phyloP scores from a whole-genome alignment of 2,329 filamentous ascomycete species.

The Sphaerulina vaccinii region DNA sequence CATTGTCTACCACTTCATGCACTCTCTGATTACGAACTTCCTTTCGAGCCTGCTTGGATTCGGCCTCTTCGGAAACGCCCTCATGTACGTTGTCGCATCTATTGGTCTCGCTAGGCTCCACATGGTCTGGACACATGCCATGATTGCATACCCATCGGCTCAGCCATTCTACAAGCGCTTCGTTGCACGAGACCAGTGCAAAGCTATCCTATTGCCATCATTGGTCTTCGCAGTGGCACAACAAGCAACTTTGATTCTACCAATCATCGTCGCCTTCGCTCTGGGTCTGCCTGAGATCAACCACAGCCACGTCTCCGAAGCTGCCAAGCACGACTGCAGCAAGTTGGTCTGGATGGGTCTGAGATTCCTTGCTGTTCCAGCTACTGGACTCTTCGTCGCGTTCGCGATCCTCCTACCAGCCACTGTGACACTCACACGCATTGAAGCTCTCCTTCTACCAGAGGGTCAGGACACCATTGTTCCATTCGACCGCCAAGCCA shows the following conservation, averaged over 20 bases:
- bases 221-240: conserved; percentile 61
- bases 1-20: conserved; percentile 38
- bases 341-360: conserved; percentile 43
- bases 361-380: conserved; percentile 38
- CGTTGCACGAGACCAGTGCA: conserved; percentile 63
- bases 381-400: conserved; percentile 49
- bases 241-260: conserved; percentile 50
- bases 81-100: conserved; percentile 58
- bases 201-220: conserved; percentile 67
- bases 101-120: conserved; percentile 66
- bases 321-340: conserved; percentile 28
- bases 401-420: conserved; percentile 75
- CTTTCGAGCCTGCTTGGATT: conserved; percentile 43
- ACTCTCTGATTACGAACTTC: conserved; percentile 31
- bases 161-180: conserved; percentile 67
- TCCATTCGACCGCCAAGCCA: conserved; percentile 80
- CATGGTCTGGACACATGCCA: conserved; percentile 80
- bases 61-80: conserved; percentile 43
- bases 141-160: conserved; percentile 69
- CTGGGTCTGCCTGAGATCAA: conserved; percentile 45
- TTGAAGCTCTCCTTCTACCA: conserved; percentile 83
- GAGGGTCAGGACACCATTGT: conserved; percentile 81
- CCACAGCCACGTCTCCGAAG: conserved; percentile 27
- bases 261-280: conserved; percentile 50
- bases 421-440: conserved; percentile 72